Evolutionary conservation across 495 filamentous ascomycete genomes (phyloP), one percentile per base, ranked within the genome.

Genomic region (Cladorrhinum samala): DNA sequence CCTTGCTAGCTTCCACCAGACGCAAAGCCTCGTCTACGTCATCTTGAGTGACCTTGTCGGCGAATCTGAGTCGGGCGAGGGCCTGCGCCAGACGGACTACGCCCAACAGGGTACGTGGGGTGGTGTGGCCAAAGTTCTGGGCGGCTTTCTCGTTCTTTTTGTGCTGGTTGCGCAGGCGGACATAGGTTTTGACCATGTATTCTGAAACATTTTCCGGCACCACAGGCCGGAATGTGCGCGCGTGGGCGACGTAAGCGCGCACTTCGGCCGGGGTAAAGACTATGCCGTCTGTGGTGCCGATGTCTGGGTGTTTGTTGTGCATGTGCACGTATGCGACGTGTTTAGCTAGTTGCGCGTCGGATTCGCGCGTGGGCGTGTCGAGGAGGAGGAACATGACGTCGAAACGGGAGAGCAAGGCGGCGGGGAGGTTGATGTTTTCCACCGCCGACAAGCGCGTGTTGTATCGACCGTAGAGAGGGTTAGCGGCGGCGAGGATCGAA

Each of bases 301-400:
- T 80, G 54, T 96, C 94, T 0, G 93, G 93, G 67, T 97, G 94
- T 52, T 82, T 83, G 75, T 87, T 92, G 72, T 97, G 83, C 88
- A 97, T 97, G 72, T 98, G 93, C 20, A 98, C 93, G 69, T 91
- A 88, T 30, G 94, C 88, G 57, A 98, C 93, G 75, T 98, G 93
- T 62, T 83, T 83, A 36, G 92, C 93, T n/a, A 98, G 80, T 64
- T 95, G 87, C 58, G 94, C 90, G 66, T 98, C 93, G 2, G 78
- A 76, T 23, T 98, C 94, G 30, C 88, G 83, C 2, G 81, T 84
- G 1, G 94, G 94, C 1, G 87, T 93, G 70, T 98, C 93, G 11
- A 98, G 84, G 58, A 98, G 92, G 25, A 98, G 77, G 77, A 96
- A 98, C 59, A 98, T 83, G 56, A 97, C 77, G 71, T 98, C 93